A percentile compares a stretch with the other conserved stretches of the same genome.
Evolutionary conservation across 345 rosid species (phyloP).

Genomic region (Microthlaspi erraticum): DNA sequence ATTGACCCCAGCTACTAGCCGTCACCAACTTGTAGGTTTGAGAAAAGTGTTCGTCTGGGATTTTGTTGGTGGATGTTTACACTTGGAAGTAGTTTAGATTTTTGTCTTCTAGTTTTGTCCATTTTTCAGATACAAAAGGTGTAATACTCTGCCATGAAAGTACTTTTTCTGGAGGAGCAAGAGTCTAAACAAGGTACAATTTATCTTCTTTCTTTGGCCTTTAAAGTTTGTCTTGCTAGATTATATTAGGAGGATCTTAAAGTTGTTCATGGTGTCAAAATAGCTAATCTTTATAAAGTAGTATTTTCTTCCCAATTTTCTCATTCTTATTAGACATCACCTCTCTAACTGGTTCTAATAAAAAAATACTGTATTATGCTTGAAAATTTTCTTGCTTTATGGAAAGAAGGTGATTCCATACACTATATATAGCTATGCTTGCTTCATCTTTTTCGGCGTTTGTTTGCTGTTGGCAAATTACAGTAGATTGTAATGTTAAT

Average conservation of each 20-base stretch:
- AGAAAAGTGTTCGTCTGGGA: not conserved
- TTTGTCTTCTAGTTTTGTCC: conserved; percentile 24
- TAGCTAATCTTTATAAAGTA: not conserved
- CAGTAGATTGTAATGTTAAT: not conserved
- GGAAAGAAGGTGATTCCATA: not conserved
- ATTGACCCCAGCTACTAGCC: conserved; percentile 6
- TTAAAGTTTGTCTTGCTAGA: not conserved
- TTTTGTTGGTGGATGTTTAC: conserved; percentile 18
- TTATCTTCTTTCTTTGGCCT: conserved; percentile 5
- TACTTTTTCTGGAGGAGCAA: conserved; percentile 22
- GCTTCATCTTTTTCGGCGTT: not conserved
- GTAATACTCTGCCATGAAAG: conserved; percentile 16
- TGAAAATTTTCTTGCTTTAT: not conserved
- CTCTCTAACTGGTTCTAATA: not conserved
- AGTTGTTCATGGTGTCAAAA: not conserved
- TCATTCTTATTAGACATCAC: not conserved
- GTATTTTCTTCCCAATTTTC: not conserved
- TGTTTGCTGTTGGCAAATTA: not conserved
- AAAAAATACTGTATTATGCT: not conserved
- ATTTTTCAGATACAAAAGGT: conserved; percentile 13
- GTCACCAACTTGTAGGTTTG: conserved; percentile 26
- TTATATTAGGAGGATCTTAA: not conserved
- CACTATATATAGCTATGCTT: conserved; percentile 1
- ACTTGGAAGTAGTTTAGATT: not conserved
- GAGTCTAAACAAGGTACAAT: conserved; percentile 36